Percentiles rank a stretch among this genome's conserved stretches.
These are phyloP conservation scores for Coemansia sp. DNA, from an alignment of 192 early-diverging fungal species.

Conservation along the genomic window DNA sequence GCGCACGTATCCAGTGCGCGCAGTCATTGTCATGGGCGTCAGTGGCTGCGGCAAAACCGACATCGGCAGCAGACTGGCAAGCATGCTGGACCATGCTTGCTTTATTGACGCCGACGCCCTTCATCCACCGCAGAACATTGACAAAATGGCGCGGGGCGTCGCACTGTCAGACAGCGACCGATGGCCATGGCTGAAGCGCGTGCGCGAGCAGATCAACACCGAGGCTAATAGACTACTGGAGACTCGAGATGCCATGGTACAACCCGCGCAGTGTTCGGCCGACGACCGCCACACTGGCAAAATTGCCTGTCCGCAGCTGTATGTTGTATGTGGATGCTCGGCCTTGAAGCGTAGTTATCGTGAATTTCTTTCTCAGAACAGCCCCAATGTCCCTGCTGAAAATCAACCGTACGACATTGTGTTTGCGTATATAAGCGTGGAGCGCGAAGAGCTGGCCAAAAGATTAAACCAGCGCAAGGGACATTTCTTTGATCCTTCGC, in stretches of 20 bases:
- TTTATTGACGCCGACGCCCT: conserved; percentile 69
- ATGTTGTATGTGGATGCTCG: conserved; percentile 66
- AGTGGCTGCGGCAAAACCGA: conserved; percentile 65
- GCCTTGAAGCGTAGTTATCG: conserved; percentile 62
- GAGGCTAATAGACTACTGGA: conserved; percentile 21
- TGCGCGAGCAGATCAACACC: conserved; percentile 48
- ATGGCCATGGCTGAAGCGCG: conserved; percentile 59
- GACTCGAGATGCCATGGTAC: background rate
- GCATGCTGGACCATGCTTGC: conserved; percentile 38
- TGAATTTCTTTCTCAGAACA: conserved; percentile 56
- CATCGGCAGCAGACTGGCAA: conserved; percentile 42
- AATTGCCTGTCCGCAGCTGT: conserved; percentile 8
- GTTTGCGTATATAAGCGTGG: conserved; percentile 63
- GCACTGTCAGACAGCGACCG: conserved; percentile 67
- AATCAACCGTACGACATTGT: conserved; percentile 32
- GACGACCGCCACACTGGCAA: background rate
- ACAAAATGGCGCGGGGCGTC: conserved; percentile 63
- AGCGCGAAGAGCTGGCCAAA: conserved; percentile 40
- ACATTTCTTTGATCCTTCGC: conserved; percentile 58
- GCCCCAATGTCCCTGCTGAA: conserved; percentile 14
- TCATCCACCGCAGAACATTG: conserved; percentile 59
- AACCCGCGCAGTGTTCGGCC: background rate
- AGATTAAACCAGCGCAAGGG: conserved; percentile 53
- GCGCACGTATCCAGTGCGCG: conserved; percentile 48
- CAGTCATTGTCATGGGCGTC: conserved; percentile 63